Evolutionary conservation across 352 stramenopile genomes (phyloP).

Genomic region (Phytophthora litchii): DNA sequence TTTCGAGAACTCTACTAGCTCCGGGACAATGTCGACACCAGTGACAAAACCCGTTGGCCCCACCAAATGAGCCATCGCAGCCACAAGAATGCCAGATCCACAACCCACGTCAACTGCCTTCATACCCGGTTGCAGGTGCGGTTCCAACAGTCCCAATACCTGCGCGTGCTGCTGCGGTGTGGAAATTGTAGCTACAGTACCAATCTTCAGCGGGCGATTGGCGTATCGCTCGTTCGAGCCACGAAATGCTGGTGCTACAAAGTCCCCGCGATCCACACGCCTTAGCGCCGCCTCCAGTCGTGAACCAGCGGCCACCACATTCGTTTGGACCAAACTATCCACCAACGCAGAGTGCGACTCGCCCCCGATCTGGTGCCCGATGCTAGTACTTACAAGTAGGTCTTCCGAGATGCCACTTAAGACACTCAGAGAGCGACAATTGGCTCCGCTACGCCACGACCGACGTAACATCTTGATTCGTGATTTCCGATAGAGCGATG

Average conservation of each 20-base stretch:
- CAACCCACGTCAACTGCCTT: constrained; percentile 75
- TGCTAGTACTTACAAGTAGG: constrained; percentile 81
- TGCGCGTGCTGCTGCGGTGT: constrained; percentile 87
- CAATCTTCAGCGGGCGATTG: constrained; percentile 82
- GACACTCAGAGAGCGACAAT: constrained; percentile 54
- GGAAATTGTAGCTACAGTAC: constrained; percentile 81
- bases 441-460: constrained; percentile 3
- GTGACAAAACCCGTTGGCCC: constrained; percentile 55
- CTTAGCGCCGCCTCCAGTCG: constrained; percentile 69
- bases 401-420: constrained; percentile 81
- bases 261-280: constrained; percentile 67
- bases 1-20: constrained; percentile 71
- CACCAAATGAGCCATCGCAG: constrained; percentile 78
- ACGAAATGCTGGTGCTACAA: constrained; percentile 45
- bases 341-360: constrained; percentile 69
- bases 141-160: constrained; percentile 68
- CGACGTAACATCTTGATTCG: constrained; percentile 15
- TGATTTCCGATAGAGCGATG: constrained; percentile 1
- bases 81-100: constrained; percentile 82
- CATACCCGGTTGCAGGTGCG: constrained; percentile 68
- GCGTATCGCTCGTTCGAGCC: constrained; percentile 53
- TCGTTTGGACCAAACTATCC: constrained; percentile 78
- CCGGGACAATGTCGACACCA: constrained; percentile 81
- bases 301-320: constrained; percentile 61
- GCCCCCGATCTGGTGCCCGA: constrained; percentile 83